Conservation (phyloP, 78 protist genomes). For the Bodo saltans region DNA sequence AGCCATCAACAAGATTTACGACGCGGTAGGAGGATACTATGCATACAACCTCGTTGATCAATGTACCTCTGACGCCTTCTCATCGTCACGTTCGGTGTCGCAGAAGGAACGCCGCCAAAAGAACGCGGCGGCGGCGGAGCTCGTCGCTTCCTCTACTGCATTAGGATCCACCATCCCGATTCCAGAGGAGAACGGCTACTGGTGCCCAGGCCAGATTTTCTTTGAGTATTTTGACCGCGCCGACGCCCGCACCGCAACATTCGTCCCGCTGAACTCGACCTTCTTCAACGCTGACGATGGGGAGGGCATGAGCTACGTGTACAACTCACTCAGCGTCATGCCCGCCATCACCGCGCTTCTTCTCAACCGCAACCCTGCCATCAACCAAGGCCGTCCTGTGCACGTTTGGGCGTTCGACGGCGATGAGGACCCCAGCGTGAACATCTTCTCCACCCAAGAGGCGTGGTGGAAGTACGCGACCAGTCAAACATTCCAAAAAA, state of each 20-base stretch:
- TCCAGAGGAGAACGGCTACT: constrained; percentile 30
- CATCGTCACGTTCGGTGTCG: not conserved
- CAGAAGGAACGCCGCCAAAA: not conserved
- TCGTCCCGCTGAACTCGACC: not conserved
- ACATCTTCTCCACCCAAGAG: not conserved
- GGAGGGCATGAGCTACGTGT: constrained; percentile 12
- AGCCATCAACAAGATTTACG: not conserved
- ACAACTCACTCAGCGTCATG: not conserved
- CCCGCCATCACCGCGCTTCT: not conserved
- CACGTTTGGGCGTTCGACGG: constrained; percentile 21
- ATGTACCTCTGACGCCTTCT: constrained; percentile 24
- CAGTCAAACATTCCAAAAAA: not conserved
- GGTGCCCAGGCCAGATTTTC: not conserved
- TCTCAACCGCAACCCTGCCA: not conserved
- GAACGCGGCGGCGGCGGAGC: not conserved
- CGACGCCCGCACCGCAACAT: not conserved
- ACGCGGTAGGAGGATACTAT: constrained; percentile 26
- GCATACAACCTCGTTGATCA: constrained; percentile 26
- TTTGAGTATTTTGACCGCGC: not conserved
- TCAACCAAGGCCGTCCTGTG: not conserved
- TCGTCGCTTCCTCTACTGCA: too few relatives aligned
- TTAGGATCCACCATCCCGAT: too few relatives aligned
- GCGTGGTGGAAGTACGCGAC: not conserved
- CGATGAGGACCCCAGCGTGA: constrained; percentile 28
- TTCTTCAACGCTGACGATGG: constrained; percentile 42